A percentile compares a stretch with the other conserved stretches of the same genome.
Evolutionary conservation across 1,139 yeast genomes (phyloP).

Genomic region (Taiozyma onychis): DNA sequence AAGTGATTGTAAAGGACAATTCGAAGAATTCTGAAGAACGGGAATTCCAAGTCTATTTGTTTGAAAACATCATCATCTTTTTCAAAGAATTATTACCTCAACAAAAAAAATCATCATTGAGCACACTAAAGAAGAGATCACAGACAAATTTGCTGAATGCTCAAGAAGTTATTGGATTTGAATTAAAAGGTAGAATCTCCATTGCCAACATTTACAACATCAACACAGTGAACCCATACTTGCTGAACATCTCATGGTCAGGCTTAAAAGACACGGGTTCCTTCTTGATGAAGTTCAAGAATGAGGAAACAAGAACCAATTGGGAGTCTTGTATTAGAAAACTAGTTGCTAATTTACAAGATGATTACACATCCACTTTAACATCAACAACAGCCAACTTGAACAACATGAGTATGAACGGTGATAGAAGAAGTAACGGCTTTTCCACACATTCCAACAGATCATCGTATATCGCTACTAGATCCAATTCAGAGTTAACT

Average conservation of each 20-base stretch:
- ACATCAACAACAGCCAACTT: constrained; percentile 7
- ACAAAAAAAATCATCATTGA: constrained; percentile 30
- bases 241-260: constrained; percentile 69
- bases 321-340: constrained; percentile 58
- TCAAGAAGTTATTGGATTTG: constrained; percentile 34
- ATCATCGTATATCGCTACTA: constrained; percentile 18
- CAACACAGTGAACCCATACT: constrained; percentile 37
- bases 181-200: constrained; percentile 65
- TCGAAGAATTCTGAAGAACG: constrained; percentile 52
- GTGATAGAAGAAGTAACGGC: constrained; percentile 23
- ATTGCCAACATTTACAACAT: constrained; percentile 60
- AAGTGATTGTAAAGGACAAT: constrained; percentile 66
- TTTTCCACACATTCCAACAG: constrained; percentile 19
- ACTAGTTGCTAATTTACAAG: constrained; percentile 31
- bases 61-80: constrained; percentile 81
- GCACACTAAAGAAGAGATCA: constrained; percentile 21
- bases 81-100: constrained; percentile 47
- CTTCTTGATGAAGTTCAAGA: constrained; percentile 60
- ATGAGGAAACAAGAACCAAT: constrained; percentile 64
- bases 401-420: constrained; percentile 13
- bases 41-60: constrained; percentile 84
- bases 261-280: constrained; percentile 75
- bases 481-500: constrained; percentile 19
- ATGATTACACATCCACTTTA: constrained; percentile 22
- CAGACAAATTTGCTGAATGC: constrained; percentile 16